Percentiles rank a stretch among this genome's conserved stretches.
Conservation (phyloP, 257 asterid genomes). For the Nicotiana paniculata region DNA sequence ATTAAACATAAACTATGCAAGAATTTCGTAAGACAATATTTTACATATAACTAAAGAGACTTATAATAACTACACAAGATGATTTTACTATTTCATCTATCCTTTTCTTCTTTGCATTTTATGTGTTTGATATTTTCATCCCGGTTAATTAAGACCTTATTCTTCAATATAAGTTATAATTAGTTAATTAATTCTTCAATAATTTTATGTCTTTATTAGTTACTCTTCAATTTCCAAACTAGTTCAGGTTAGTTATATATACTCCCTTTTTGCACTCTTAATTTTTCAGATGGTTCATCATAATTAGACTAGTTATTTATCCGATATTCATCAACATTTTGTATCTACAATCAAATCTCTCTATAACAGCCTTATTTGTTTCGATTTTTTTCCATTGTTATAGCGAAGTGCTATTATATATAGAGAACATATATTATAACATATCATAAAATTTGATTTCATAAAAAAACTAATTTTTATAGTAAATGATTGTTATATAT, state of each 20-base stretch:
- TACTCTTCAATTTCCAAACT: background rate
- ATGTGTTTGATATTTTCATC: background rate
- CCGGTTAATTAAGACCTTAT: background rate
- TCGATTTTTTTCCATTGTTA: accelerated
- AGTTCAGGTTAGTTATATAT: background rate
- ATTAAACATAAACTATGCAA: background rate
- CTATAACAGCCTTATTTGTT: too few relatives aligned
- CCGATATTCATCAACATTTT: background rate
- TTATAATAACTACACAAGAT: background rate
- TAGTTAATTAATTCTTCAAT: too few relatives aligned
- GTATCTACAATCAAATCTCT: too few relatives aligned
- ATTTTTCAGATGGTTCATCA: background rate
- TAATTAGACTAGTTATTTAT: background rate
- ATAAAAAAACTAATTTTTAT: too few relatives aligned
- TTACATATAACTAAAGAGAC: background rate
- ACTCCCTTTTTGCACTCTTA: background rate
- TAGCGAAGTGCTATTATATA: too few relatives aligned
- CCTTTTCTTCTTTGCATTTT: background rate
- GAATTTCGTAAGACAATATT: background rate
- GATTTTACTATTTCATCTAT: background rate
- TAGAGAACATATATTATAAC: too few relatives aligned
- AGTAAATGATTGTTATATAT: too few relatives aligned
- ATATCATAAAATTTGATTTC: too few relatives aligned
- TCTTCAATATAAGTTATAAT: background rate
- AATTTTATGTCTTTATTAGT: background rate